Conservation (phyloP, 2,329 filamentous ascomycete genomes). For the Orbilia quercus region DNA sequence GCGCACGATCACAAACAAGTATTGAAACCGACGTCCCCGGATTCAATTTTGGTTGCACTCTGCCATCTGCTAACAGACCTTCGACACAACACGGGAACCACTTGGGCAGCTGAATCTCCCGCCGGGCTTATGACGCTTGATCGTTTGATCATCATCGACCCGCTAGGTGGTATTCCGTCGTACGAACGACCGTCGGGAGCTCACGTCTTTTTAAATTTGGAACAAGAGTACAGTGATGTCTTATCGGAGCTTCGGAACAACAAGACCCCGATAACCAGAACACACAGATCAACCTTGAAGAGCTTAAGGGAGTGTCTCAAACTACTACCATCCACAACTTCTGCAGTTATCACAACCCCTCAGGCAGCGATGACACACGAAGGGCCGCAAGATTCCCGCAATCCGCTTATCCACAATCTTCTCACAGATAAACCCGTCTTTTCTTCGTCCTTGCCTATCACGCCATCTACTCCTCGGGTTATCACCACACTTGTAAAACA, state of each 20-base stretch:
- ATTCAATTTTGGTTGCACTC: slow-evolving; percentile 79
- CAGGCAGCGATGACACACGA: slow-evolving; percentile 74
- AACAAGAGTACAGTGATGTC: slow-evolving; percentile 84
- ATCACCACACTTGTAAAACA: slow-evolving; percentile 86
- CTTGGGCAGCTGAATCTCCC: slow-evolving; percentile 60
- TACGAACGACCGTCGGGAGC: slow-evolving; percentile 71
- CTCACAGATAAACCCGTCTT: slow-evolving; percentile 93
- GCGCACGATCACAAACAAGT: slow-evolving; percentile 68
- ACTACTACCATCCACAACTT: slow-evolving; percentile 83
- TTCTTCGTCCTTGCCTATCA: slow-evolving; percentile 85
- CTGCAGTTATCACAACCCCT: slow-evolving; percentile 88
- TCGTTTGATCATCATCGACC: slow-evolving; percentile 87
- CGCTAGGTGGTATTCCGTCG: slow-evolving; percentile 84
- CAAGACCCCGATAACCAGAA: slow-evolving; percentile 54
- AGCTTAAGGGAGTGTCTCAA: slow-evolving; percentile 77
- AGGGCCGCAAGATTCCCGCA: slow-evolving; percentile 65
- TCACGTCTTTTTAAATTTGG: slow-evolving; percentile 90
- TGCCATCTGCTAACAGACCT: slow-evolving; percentile 76
- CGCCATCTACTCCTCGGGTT: slow-evolving; percentile 63
- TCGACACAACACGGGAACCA: slow-evolving; percentile 64
- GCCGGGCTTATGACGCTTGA: slow-evolving; percentile 72
- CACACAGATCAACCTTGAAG: slow-evolving; percentile 77
- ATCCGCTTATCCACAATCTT: slow-evolving; percentile 93
- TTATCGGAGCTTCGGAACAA: slow-evolving; percentile 70
- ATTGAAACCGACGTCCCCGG: slow-evolving; percentile 67